These are phyloP conservation scores for Corniculantispora saksenae DNA, from an alignment of 2,329 filamentous ascomycete genomes.

Conservation along the genomic window DNA sequence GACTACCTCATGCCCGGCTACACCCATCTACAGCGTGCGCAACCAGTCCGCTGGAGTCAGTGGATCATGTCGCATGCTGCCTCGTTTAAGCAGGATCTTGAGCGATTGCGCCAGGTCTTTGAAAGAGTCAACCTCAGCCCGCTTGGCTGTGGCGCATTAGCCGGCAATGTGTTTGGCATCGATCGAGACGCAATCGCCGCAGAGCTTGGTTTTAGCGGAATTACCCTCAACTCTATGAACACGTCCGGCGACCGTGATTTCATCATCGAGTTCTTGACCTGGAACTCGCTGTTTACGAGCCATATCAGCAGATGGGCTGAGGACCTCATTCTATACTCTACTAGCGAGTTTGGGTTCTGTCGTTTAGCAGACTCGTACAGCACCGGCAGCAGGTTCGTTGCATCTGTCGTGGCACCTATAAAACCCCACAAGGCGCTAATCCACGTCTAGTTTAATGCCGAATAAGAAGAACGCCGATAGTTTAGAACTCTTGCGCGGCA, in stretches of 20 bases:
- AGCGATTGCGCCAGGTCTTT: slow-evolving; percentile 73
- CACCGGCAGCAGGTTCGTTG: slow-evolving; percentile 57
- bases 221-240: slow-evolving; percentile 70
- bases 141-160: slow-evolving; percentile 26
- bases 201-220: slow-evolving; percentile 71
- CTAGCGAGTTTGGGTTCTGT: slow-evolving; percentile 75
- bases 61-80: slow-evolving; percentile 77
- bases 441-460: slow-evolving; percentile 55
- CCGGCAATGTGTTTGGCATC: slow-evolving; percentile 33
- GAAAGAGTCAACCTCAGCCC: slow-evolving; percentile 72
- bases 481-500: slow-evolving; percentile 71
- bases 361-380: slow-evolving; percentile 76
- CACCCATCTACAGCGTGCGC: slow-evolving; percentile 80
- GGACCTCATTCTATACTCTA: slow-evolving; percentile 82
- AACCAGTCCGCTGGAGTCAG: slow-evolving; percentile 79
- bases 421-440: slow-evolving; percentile 13
- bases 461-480: slow-evolving; percentile 84
- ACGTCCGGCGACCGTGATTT: slow-evolving; percentile 73
- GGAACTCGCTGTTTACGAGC: slow-evolving; percentile 68
- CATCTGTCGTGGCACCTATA: slow-evolving; percentile 35
- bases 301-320: slow-evolving; percentile 76
- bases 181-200: slow-evolving; percentile 39
- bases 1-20: slow-evolving; percentile 84
- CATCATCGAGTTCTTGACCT: slow-evolving; percentile 70
- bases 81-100: slow-evolving; percentile 71